Conservation (phyloP, 495 filamentous ascomycete species). For the Neurospora terricola region DNA sequence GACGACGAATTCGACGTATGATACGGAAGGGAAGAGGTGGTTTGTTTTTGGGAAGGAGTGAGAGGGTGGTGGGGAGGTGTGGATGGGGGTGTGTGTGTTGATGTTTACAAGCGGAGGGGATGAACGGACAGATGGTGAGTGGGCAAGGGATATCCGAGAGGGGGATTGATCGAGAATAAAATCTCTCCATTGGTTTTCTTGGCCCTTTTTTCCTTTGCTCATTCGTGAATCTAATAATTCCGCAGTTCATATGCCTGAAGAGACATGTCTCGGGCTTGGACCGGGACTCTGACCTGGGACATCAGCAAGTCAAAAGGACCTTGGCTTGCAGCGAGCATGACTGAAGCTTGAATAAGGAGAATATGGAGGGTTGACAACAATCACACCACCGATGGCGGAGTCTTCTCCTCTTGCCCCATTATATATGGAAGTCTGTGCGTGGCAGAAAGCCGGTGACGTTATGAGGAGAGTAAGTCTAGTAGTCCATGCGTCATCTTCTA, state of each 20-base stretch:
- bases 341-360: background rate
- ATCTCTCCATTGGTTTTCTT: background rate
- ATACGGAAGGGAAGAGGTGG: conserved; percentile 10
- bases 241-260: background rate
- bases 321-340: background rate
- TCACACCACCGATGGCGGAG: background rate
- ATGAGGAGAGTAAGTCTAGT: background rate
- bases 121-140: background rate
- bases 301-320: background rate
- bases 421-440: background rate
- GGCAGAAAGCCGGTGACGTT: background rate
- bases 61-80: background rate
- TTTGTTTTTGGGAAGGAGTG: background rate
- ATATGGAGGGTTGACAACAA: background rate
- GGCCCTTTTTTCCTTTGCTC: background rate
- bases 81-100: background rate
- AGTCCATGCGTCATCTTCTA: background rate
- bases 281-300: background rate
- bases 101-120: background rate
- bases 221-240: background rate
- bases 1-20: background rate
- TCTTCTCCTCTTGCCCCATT: background rate
- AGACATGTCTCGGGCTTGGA: background rate
- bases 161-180: background rate
- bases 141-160: background rate